Percentiles rank a stretch among this genome's conserved stretches.
Evolutionary conservation across 192 early-diverging fungal species (phyloP).

Genomic region (Jimgerdemannia flammicorona): DNA sequence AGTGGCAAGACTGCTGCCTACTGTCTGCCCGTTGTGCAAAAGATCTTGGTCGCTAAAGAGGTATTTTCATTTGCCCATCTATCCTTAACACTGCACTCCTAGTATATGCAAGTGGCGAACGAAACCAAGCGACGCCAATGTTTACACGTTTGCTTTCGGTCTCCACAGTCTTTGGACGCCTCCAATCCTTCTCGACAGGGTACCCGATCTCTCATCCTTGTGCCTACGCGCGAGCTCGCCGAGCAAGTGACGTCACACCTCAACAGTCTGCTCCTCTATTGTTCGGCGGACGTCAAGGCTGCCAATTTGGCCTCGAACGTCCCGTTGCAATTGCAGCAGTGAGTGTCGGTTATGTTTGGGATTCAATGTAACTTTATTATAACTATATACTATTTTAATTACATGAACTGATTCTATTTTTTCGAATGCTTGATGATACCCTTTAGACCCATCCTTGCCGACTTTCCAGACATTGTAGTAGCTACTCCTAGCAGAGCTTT

Average conservation of each 20-base stretch:
- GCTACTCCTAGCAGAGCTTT: conserved; percentile 82
- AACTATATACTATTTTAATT: not conserved
- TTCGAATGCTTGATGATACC: conserved; percentile 1
- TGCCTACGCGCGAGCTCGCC: conserved; percentile 94
- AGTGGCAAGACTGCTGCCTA: conserved; percentile 98
- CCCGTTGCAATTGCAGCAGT: conserved; percentile 53
- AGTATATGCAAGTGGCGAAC: too few relatives aligned
- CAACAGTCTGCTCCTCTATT: conserved; percentile 70
- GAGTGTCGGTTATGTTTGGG: conserved; percentile 10
- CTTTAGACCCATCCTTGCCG: conserved; percentile 71
- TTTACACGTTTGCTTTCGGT: too few relatives aligned
- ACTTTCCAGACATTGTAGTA: conserved; percentile 84
- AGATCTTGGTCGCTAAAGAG: conserved; percentile 75
- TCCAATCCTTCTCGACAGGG: conserved; percentile 14
- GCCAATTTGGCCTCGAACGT: conserved; percentile 63
- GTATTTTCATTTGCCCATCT: conserved; percentile 18
- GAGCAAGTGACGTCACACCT: conserved; percentile 84
- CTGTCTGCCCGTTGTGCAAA: conserved; percentile 86
- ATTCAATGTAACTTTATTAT: not conserved
- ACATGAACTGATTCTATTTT: not conserved
- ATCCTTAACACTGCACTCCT: too few relatives aligned
- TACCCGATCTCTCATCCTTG: conserved; percentile 62
- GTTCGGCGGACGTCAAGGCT: conserved; percentile 56
- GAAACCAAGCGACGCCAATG: too few relatives aligned
- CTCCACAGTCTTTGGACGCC: not conserved